Evolutionary conservation across 495 filamentous ascomycete species (phyloP), one percentile per base, ranked within the genome.

Genomic region (Talaromyces thailandensis): DNA sequence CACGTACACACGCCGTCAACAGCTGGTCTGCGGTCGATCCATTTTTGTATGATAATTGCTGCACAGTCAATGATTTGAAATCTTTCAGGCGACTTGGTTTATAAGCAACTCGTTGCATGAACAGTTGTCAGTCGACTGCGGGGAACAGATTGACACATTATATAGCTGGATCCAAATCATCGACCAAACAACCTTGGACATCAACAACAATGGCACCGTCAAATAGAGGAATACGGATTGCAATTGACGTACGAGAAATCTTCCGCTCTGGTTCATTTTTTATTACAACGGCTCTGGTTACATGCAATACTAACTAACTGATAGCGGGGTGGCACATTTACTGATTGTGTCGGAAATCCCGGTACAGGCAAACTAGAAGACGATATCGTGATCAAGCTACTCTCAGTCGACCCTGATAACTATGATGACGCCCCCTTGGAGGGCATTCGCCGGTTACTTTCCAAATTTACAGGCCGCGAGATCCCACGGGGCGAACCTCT

Each of bases 371-470:
- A 74, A 61, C 78, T 83, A 71, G 73, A 84, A 67, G 81, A 86
- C 64, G 84, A 89, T 66, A 74, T 91, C 43, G 79, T 93, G 45
- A 88, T 93, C 76, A 93, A 93, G 69, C 77, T 93, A 1, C 82
- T 93, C 12, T 91, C 88, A 7, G 87, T 89, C 62, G 88, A 92
- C 68, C 89, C 89, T 26, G 77, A 83, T 48, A 91, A 92, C 72
- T 93, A 93, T 64, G 74, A 80, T 28, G 89, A 93, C 76, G 89
- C 89, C 9, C 89, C 89, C 3, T 79, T 89, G 25, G 89, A 93
- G 71, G 91, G 89, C 35, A 96, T 96, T 69, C 82, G 92, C 18
- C 87, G 92, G 51, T 82, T 95, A 52, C 82, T 96, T 71, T 86
- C 87, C 57, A 85, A 82, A 62, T 93, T 94, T 69, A 83, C 84